Conservation (phyloP, 2,329 filamentous ascomycete species). For the Diaporthe helianthi region DNA sequence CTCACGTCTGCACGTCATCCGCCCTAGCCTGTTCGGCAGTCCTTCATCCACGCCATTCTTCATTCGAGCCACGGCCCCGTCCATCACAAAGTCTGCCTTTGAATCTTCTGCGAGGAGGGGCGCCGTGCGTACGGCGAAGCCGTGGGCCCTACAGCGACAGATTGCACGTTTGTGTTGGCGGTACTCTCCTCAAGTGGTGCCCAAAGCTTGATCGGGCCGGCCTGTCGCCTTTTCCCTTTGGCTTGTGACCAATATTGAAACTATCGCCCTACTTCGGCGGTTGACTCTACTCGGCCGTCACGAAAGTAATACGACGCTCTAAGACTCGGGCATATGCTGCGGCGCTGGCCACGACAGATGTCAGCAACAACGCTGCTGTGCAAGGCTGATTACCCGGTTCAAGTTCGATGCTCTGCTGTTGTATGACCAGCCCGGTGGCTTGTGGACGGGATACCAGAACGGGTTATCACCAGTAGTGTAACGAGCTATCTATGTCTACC, state of each 20-base stretch:
- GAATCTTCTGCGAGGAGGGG: background rate
- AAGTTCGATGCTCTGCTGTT: background rate
- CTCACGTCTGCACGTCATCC: background rate
- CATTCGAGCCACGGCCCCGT: background rate
- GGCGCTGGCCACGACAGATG: constrained; percentile 26
- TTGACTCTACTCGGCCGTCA: background rate
- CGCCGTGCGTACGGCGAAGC: background rate
- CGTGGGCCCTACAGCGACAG: background rate
- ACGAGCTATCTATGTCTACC: background rate
- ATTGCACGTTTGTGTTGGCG: background rate
- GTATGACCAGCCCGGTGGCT: background rate
- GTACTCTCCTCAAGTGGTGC: background rate
- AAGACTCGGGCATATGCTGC: constrained; percentile 10
- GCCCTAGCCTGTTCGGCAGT: background rate
- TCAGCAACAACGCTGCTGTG: constrained; percentile 5
- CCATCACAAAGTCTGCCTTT: background rate
- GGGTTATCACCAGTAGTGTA: background rate
- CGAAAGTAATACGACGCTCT: constrained; percentile 4
- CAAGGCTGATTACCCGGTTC: background rate
- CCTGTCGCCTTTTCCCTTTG: background rate
- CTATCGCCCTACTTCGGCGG: background rate
- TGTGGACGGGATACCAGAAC: constrained; percentile 4
- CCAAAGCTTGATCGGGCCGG: background rate
- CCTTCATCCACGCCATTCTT: background rate
- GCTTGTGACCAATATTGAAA: no score